Percentiles rank a stretch among this genome's conserved stretches.
phyloP scores from a whole-genome alignment of 345 rosid species.

The Turnera subulata region DNA sequence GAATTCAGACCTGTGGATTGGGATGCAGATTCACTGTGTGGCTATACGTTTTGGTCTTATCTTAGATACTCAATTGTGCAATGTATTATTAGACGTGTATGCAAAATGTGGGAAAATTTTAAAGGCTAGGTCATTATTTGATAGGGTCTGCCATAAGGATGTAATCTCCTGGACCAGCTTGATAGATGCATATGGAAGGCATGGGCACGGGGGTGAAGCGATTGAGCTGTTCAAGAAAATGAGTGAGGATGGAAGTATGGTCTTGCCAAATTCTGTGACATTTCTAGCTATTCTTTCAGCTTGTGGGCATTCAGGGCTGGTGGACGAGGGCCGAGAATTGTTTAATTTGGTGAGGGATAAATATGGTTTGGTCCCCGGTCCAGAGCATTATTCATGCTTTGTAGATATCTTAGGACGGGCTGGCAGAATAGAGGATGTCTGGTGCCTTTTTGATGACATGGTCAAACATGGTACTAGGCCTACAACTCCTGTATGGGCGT shows the following conservation, averaged over 20 bases:
- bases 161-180: constrained; percentile 81
- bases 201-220: constrained; percentile 57
- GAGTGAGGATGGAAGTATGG: constrained; percentile 37
- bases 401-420: constrained; percentile 63
- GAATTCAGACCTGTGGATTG: constrained; percentile 53
- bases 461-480: constrained; percentile 25
- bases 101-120: constrained; percentile 60
- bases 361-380: constrained; percentile 35
- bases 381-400: constrained; percentile 66
- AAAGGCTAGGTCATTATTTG: constrained; percentile 44
- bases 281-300: constrained; percentile 76
- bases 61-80: constrained; percentile 59
- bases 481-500: constrained; percentile 47
- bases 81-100: constrained; percentile 69
- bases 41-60: constrained; percentile 48
- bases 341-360: constrained; percentile 45
- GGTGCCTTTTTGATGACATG: constrained; percentile 46
- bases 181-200: constrained; percentile 70
- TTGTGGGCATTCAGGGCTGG: constrained; percentile 71
- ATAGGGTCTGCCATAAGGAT: constrained; percentile 32
- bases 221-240: constrained; percentile 50
- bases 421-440: constrained; percentile 52
- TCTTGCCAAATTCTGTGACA: constrained; percentile 61
- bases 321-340: constrained; percentile 52
- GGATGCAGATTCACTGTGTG: constrained; percentile 67